Evolutionary conservation across 148 eudicot genomes (phyloP).

Genomic region (Polygonum aviculare): DNA sequence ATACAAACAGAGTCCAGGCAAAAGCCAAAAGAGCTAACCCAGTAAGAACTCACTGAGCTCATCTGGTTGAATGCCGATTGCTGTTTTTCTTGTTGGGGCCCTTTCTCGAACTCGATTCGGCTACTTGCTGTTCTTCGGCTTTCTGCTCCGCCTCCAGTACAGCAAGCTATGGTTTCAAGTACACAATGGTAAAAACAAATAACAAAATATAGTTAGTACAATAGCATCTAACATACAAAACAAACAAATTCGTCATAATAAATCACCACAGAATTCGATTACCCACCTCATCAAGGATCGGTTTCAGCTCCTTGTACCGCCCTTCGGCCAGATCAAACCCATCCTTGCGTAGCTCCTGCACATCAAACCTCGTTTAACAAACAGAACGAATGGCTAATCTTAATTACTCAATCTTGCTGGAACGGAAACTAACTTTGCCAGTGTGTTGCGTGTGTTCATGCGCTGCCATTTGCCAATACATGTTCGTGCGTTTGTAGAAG

Average conservation of each 20-base stretch:
- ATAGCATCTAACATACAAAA: too few relatives aligned
- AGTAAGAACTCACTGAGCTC: too few relatives aligned
- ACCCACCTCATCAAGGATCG: slow-evolving; percentile 58
- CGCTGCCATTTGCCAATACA: slow-evolving; percentile 99
- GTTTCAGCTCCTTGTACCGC: slow-evolving; percentile 92
- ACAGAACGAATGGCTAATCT: slow-evolving; percentile 72
- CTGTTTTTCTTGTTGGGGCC: slow-evolving; percentile 63
- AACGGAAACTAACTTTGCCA: slow-evolving; percentile 61
- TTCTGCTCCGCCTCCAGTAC: slow-evolving; percentile 85
- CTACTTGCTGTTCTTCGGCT: slow-evolving; percentile 73
- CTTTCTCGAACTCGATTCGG: slow-evolving; percentile 57
- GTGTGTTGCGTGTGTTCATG: slow-evolving; percentile 90
- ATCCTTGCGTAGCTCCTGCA: slow-evolving; percentile 91
- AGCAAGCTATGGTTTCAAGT: slow-evolving; percentile 43
- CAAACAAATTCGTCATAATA: too few relatives aligned
- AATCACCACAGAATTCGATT: too few relatives aligned
- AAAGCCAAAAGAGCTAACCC: not conserved
- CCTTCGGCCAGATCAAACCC: slow-evolving; percentile 96
- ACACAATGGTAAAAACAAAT: too few relatives aligned
- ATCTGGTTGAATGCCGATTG: slow-evolving; percentile 3
- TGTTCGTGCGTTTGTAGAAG: slow-evolving; percentile 83
- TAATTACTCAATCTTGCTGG: slow-evolving; percentile 84
- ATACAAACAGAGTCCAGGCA: too few relatives aligned
- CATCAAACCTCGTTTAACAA: slow-evolving; percentile 20
- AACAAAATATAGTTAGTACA: too few relatives aligned